Evolutionary conservation across 1,139 yeast genomes (phyloP).

Genomic region (Kodamaea plutei): DNA sequence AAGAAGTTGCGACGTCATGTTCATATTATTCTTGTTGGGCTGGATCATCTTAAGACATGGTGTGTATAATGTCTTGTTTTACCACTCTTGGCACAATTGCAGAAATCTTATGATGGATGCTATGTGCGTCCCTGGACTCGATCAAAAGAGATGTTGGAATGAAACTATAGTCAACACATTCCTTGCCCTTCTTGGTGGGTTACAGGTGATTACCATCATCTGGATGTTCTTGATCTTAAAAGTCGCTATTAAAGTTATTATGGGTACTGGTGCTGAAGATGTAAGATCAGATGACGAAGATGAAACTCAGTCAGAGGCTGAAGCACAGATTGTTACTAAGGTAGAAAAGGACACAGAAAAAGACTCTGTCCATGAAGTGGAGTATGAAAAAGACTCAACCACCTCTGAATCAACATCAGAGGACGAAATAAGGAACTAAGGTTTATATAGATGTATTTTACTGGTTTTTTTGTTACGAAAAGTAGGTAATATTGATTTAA

Average conservation of each 20-base stretch:
- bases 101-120: conserved; percentile 34
- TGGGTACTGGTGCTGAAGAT: conserved; percentile 75
- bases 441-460: conserved; percentile 1
- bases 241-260: conserved; percentile 65
- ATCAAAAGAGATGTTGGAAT: conserved; percentile 55
- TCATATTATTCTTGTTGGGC: conserved; percentile 57
- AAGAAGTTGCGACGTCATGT: conserved; percentile 62
- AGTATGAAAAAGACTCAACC: conserved; percentile 3
- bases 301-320: conserved; percentile 9
- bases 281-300: conserved; percentile 74
- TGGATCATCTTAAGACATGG: conserved; percentile 79
- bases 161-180: conserved; percentile 47
- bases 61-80: conserved; percentile 63
- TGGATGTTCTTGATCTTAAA: conserved; percentile 75
- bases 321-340: conserved; percentile 1
- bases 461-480: too few relatives aligned
- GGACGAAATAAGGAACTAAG: too few relatives aligned
- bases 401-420: conserved; percentile 2
- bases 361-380: not conserved
- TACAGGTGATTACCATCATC: conserved; percentile 61
- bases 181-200: conserved; percentile 53
- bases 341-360: conserved; percentile 1
- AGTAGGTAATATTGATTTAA: too few relatives aligned
- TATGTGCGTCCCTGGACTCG: conserved; percentile 30
- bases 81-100: conserved; percentile 43